Evolutionary conservation across 2,329 filamentous ascomycete species (phyloP), one percentile per base, ranked within the genome.

Genomic region (Colletotrichum truncatum): DNA sequence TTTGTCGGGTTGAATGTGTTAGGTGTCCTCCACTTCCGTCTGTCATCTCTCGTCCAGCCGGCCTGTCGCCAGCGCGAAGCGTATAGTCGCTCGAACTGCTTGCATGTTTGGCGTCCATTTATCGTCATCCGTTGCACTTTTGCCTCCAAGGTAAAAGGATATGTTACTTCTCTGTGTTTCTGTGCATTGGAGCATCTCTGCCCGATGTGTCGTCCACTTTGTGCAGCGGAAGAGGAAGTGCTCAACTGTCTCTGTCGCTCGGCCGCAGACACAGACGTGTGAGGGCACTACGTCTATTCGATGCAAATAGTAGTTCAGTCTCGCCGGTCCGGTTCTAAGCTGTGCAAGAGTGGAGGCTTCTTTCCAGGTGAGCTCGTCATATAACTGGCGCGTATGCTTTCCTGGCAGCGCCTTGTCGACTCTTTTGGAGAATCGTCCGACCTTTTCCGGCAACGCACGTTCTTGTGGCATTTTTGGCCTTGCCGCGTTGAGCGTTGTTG

Each of bases 161-260:
- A 54, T 3, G 8, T 54, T 23, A 11, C 34, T 25, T 54, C 51
- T 54, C n/a, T n/a, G 14, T 8, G 21, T 18, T 6, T 54, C 51
- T 12, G 1, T 54, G 8, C 11, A 28, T 14, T 54, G 6, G 9
- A 54, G 51, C 51, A 54, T 54, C 51, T 12, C 8, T 11, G 14
- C 32, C 6, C 16, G 26, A 7, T 55, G 28, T 21, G 68, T 59
- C 6, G 69, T 73, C 74, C 67, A 75, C 59, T 71, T 70, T 61
- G 25, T 68, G 61, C 62, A 74, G 68, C 66, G 66, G 5, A 41
- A 41, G 4, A 23, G 38, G 2, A 41, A 41, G 14, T 41, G 38
- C 38, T 41, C 16, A 18, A 71, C 69, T 28, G 66, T 74, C 56
- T 74, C 70, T 73, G 59, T 69, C 25, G 52, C 67, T 56, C 60